These are phyloP conservation scores for Kluyveromyces wickerhamii DNA, from an alignment of 805 yeast species.

Conservation along the genomic window DNA sequence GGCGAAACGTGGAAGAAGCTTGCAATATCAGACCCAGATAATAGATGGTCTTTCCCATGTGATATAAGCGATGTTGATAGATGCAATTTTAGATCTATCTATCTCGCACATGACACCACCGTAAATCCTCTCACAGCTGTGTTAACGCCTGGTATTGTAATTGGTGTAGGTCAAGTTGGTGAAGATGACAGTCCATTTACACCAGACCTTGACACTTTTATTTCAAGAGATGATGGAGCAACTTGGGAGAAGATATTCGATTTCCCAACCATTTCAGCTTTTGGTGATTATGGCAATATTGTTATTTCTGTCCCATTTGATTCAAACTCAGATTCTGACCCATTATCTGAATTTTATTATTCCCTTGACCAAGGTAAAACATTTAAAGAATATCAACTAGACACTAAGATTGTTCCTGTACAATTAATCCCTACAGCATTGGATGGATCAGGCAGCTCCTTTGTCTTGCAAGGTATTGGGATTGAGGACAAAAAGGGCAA, in stretches of 20 bases:
- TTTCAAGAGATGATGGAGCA: slow-evolving; percentile 73
- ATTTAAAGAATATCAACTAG: slow-evolving; percentile 50
- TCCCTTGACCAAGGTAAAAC: slow-evolving; percentile 68
- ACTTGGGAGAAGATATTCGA: slow-evolving; percentile 55
- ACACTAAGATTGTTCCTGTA: slow-evolving; percentile 34
- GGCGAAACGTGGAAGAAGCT: slow-evolving; percentile 48
- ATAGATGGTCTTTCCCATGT: slow-evolving; percentile 30
- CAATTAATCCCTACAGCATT: slow-evolving; percentile 43
- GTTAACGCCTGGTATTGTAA: slow-evolving; percentile 47
- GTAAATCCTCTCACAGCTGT: background rate
- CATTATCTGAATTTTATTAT: slow-evolving; percentile 36
- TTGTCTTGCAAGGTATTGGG: slow-evolving; percentile 42
- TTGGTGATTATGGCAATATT: slow-evolving; percentile 75
- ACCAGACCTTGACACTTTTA: slow-evolving; percentile 37
- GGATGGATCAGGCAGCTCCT: slow-evolving; percentile 61
- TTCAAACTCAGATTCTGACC: slow-evolving; percentile 29
- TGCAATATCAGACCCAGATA: slow-evolving; percentile 36
- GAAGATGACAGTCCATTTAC: slow-evolving; percentile 9
- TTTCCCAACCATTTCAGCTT: slow-evolving; percentile 45
- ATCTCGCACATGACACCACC: slow-evolving; percentile 32
- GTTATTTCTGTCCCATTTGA: slow-evolving; percentile 50
- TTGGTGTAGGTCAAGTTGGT: slow-evolving; percentile 14
- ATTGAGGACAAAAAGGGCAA: slow-evolving; percentile 14
- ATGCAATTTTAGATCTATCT: slow-evolving; percentile 41
- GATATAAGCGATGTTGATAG: slow-evolving; percentile 31